These are phyloP conservation scores for Tolypocladium ovalisporum DNA, from an alignment of 2,329 filamentous ascomycete genomes.

Conservation along the genomic window DNA sequence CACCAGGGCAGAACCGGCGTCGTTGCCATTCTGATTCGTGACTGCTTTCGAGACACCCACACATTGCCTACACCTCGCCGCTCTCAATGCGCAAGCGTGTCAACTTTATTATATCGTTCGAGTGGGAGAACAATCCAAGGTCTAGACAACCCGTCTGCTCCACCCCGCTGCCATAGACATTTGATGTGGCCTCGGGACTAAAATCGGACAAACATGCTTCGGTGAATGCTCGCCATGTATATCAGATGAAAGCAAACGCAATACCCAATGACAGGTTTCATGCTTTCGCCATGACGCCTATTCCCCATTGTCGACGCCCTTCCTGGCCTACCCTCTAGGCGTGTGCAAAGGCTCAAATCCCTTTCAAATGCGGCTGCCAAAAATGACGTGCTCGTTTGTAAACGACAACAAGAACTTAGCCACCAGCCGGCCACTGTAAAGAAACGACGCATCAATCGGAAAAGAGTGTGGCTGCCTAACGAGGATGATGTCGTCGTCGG, in stretches of 20 bases:
- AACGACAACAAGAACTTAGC: slow-evolving; percentile 46
- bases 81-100: slow-evolving; percentile 46
- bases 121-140: slow-evolving; percentile 52
- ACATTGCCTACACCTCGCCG: slow-evolving; percentile 52
- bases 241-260: background rate
- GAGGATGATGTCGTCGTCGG: slow-evolving; percentile 34
- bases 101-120: slow-evolving; percentile 47
- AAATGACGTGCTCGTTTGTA: slow-evolving; percentile 35
- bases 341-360: background rate
- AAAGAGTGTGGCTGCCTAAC: slow-evolving; percentile 32
- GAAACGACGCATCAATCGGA: slow-evolving; percentile 33
- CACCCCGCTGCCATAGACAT: slow-evolving; percentile 49
- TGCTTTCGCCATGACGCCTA: background rate
- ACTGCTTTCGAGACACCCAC: slow-evolving; percentile 27
- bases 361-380: slow-evolving; percentile 20
- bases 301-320: background rate
- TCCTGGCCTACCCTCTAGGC: background rate
- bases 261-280: background rate
- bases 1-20: background rate
- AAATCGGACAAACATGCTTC: slow-evolving; percentile 46
- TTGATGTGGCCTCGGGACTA: slow-evolving; percentile 51
- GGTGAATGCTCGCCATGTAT: background rate
- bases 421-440: slow-evolving; percentile 42
- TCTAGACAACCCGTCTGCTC: slow-evolving; percentile 59
- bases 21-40: background rate